Base-by-base conservation (phyloP, 1,139 yeast species). In the Candida mesenterica region DNA sequence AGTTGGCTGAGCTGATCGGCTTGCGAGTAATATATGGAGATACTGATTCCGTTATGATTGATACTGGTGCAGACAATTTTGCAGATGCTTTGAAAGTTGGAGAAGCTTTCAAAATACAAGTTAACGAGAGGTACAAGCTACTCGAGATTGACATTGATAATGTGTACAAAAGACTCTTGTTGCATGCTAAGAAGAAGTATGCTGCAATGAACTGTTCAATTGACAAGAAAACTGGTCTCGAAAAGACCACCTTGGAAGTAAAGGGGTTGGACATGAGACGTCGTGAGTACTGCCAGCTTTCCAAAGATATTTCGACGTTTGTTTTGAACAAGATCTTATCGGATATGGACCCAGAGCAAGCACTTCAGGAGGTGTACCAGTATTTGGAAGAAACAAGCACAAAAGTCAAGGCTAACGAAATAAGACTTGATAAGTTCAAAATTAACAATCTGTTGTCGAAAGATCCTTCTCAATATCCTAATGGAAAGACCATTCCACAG, bases 21-120 rank as follows among this genome's bases (percentile, higher is more conserved):
- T 70, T 92, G 41, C 72, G 88, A 41, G 98, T 94, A 34, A 88
- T 94, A 14, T 94, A 94, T 54, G 99, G 99, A 70, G 99, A 94
- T 67, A 94, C 99, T 0, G 99, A 94, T 68, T 94, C 98, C 24
- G 97, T 94, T 37, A 94, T 94, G 99, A 89, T 94, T 55, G 95
- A 92, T 59, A 89, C 97, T 2, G 90, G 90, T 30, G 83, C 79
- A 30, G 77, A 74, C 39, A 72, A 66, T 28, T 84, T 75, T 53
- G 61, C 65, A 23, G 96, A 86, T 31, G 96, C 98, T 0, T 61
- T 87, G 30, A 75, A 75, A 50, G 82, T 89, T 46, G 99, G 97
- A 31, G 81, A 82, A 33, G 83, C 82, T 37, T 90, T 94, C 65
- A 92, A 92, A 59, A 59, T 71, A 34, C 75, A 80, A 43, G 97